These are phyloP conservation scores for Blastocystis hominis DNA, from an alignment of 352 stramenopile genomes.

Conservation along the genomic window DNA sequence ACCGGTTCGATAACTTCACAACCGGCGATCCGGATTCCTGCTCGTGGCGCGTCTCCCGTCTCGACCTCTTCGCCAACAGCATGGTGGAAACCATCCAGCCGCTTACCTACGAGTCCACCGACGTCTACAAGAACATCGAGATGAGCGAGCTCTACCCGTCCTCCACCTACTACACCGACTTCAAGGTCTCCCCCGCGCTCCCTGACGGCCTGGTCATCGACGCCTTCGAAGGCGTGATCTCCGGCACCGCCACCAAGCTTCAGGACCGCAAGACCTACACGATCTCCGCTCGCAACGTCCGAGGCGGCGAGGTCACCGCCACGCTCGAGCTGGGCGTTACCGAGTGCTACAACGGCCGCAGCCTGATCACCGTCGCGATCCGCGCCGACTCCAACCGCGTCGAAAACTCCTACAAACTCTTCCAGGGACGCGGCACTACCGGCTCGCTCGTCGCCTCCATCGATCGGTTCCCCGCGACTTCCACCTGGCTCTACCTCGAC, in stretches of 20 bases:
- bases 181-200: neutral
- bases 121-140: conserved; percentile 21
- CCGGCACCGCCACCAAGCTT: neutral
- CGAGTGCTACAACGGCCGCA: neutral
- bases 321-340: neutral
- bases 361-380: conserved; percentile 3
- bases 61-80: neutral
- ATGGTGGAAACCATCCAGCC: neutral
- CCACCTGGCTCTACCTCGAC: conserved; percentile 1
- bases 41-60: neutral
- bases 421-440: neutral
- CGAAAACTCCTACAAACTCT: neutral
- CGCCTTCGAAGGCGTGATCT: neutral
- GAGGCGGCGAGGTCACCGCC: neutral
- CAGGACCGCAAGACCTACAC: neutral
- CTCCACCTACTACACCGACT: neutral
- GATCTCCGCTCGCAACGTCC: conserved; percentile 7
- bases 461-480: neutral
- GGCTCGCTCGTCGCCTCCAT: neutral
- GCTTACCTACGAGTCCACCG: neutral
- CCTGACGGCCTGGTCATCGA: conserved; percentile 3
- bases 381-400: neutral
- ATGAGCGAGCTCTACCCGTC: conserved; percentile 9
- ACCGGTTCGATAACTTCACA: conserved; percentile 3
- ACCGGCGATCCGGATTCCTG: neutral